Percentiles rank a stretch among this genome's conserved stretches.
phyloP scores from a whole-genome alignment of 2,329 filamentous ascomycete species.

The Albophoma yamanashiensis region DNA sequence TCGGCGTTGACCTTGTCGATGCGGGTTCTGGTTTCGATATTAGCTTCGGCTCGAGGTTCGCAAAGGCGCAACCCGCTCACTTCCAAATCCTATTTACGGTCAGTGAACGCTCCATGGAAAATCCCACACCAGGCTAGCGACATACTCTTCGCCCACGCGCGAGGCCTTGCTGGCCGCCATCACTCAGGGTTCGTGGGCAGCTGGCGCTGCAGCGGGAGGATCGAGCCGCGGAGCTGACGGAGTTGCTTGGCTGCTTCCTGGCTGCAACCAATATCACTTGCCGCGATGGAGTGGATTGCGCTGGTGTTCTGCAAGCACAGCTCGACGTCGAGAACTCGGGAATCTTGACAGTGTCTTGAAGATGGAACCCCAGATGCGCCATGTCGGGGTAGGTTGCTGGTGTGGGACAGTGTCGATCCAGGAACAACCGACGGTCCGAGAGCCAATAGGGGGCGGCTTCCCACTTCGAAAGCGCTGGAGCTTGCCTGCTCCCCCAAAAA shows the following conservation, averaged over 20 bases:
- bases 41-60: slow-evolving; percentile 11
- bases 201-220: not conserved
- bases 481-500: not conserved
- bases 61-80: slow-evolving; percentile 43
- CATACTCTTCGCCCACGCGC: slow-evolving; percentile 52
- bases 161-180: slow-evolving; percentile 53
- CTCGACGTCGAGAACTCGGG: not conserved
- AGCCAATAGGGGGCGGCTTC: slow-evolving; percentile 13
- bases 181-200: slow-evolving; percentile 3
- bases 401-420: slow-evolving; percentile 1
- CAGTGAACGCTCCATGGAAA: slow-evolving; percentile 7
- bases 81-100: slow-evolving; percentile 71
- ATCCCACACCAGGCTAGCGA: slow-evolving; percentile 8
- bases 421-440: slow-evolving; percentile 25
- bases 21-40: slow-evolving; percentile 54
- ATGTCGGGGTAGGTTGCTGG: not conserved
- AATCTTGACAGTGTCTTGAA: not conserved
- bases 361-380: not conserved
- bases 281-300: not conserved
- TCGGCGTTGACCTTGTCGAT: slow-evolving; percentile 98
- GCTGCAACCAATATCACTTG: not conserved
- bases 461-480: not conserved
- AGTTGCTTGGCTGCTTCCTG: not conserved
- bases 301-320: not conserved
- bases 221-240: not conserved